Evolutionary conservation across 225 moss, liverwort and hornwort genomes (phyloP).

Genomic region (Polytrichum commune): DNA sequence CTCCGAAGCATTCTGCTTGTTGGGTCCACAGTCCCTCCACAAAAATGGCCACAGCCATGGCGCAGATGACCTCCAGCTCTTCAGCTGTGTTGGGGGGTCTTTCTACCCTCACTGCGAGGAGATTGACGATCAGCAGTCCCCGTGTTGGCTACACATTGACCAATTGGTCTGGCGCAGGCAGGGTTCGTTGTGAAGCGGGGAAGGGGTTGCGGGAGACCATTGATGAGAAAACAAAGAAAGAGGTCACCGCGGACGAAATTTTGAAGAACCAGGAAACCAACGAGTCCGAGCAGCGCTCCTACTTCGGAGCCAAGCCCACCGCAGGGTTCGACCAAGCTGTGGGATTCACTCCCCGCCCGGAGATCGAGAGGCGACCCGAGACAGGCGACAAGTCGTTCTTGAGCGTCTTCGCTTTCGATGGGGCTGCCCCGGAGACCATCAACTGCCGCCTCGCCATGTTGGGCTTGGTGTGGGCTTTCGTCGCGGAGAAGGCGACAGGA

Average conservation of each 20-base stretch:
- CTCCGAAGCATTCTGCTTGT: too few species aligned
- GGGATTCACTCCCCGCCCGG: slow-evolving; percentile 10
- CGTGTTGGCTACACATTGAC: not conserved
- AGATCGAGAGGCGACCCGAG: slow-evolving; percentile 16
- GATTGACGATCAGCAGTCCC: not conserved
- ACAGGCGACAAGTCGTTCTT: slow-evolving; percentile 15
- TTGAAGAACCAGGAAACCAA: slow-evolving; percentile 2
- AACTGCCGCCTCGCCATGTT: slow-evolving; percentile 19
- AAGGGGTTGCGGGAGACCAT: slow-evolving; percentile 6
- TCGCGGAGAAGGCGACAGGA: slow-evolving; percentile 1
- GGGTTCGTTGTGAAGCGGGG: not conserved
- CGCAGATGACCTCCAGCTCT: too few species aligned
- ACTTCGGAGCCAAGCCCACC: slow-evolving; percentile 11
- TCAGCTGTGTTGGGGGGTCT: too few species aligned
- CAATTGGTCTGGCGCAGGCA: not conserved
- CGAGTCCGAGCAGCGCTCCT: slow-evolving; percentile 22
- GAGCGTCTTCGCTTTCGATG: slow-evolving; percentile 12
- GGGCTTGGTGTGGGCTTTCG: slow-evolving; percentile 7
- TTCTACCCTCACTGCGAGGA: too few species aligned
- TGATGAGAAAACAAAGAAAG: slow-evolving; percentile 13
- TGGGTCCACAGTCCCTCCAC: too few species aligned
- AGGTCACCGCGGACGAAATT: slow-evolving; percentile 8
- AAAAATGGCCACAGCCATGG: too few species aligned
- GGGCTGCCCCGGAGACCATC: slow-evolving; percentile 17
- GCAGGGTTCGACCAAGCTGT: slow-evolving; percentile 3